A percentile compares a stretch with the other conserved stretches of the same genome.
These are phyloP conservation scores for Bonia amplexicaulis DNA, from an alignment of 176 grass and related monocot species.

Conservation along the genomic window DNA sequence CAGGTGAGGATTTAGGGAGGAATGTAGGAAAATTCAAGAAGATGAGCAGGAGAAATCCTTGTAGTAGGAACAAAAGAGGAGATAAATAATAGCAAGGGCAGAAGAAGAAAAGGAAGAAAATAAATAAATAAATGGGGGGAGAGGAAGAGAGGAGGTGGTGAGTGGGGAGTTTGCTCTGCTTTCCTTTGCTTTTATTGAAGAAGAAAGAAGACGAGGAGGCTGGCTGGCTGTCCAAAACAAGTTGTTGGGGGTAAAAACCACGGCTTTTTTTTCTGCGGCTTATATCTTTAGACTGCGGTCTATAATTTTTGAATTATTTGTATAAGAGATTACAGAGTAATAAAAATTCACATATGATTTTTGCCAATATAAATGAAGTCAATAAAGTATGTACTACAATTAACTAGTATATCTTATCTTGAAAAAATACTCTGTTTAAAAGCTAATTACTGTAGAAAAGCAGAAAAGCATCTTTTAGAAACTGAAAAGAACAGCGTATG, in stretches of 20 bases:
- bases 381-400: too few relatives aligned
- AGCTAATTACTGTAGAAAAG: too few relatives aligned
- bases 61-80: neutral
- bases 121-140: neutral
- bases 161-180: neutral
- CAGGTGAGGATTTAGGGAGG: neutral
- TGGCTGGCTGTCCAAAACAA: neutral
- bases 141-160: neutral
- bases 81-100: neutral
- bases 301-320: too few relatives aligned
- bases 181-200: neutral
- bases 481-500: too few relatives aligned
- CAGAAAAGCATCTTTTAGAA: too few relatives aligned
- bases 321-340: too few relatives aligned
- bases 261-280: too few relatives aligned
- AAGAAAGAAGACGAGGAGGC: neutral
- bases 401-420: too few relatives aligned
- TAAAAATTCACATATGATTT: too few relatives aligned
- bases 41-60: neutral
- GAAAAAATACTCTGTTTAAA: too few relatives aligned
- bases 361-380: too few relatives aligned
- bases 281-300: too few relatives aligned
- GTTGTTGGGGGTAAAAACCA: neutral
- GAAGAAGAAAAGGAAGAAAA: neutral
- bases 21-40: neutral